phyloP scores from a whole-genome alignment of 192 early-diverging fungal species.

The Rhizophagus clarus region DNA sequence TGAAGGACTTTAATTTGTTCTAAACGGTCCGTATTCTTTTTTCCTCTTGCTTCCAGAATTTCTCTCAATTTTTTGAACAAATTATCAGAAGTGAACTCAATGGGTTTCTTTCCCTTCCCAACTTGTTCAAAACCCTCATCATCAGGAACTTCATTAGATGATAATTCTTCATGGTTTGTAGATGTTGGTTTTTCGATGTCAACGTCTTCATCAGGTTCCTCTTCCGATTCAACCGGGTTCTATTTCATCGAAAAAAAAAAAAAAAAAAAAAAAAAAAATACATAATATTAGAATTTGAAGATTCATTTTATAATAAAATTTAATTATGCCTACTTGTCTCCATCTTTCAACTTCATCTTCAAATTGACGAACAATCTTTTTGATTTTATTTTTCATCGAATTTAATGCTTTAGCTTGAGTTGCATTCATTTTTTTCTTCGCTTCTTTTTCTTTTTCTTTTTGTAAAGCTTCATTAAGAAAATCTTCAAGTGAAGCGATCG shows the following conservation, averaged over 20 bases:
- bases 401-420: slow-evolving; percentile 81
- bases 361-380: slow-evolving; percentile 82
- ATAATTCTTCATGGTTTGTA: slow-evolving; percentile 31
- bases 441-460: slow-evolving; percentile 76
- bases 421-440: slow-evolving; percentile 84
- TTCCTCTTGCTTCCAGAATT: slow-evolving; percentile 83
- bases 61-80: slow-evolving; percentile 84
- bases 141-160: slow-evolving; percentile 64
- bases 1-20: slow-evolving; percentile 73
- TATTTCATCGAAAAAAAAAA: slow-evolving; percentile 19
- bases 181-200: slow-evolving; percentile 11
- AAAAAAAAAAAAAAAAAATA: too few relatives aligned
- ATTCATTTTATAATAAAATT: neutral
- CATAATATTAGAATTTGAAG: neutral
- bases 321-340: slow-evolving; percentile 42
- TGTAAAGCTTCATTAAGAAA: slow-evolving; percentile 60
- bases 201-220: slow-evolving; percentile 51
- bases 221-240: slow-evolving; percentile 49
- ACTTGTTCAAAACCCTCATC: slow-evolving; percentile 73
- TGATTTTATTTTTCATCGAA: slow-evolving; percentile 90
- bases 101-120: slow-evolving; percentile 66
- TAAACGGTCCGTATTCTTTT: slow-evolving; percentile 91
- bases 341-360: slow-evolving; percentile 74
- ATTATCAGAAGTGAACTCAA: slow-evolving; percentile 68
- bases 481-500: slow-evolving; percentile 78